Base-by-base conservation (phyloP, 371 early-diverging fungal genomes). In the Syncephalastrum contaminatum region DNA sequence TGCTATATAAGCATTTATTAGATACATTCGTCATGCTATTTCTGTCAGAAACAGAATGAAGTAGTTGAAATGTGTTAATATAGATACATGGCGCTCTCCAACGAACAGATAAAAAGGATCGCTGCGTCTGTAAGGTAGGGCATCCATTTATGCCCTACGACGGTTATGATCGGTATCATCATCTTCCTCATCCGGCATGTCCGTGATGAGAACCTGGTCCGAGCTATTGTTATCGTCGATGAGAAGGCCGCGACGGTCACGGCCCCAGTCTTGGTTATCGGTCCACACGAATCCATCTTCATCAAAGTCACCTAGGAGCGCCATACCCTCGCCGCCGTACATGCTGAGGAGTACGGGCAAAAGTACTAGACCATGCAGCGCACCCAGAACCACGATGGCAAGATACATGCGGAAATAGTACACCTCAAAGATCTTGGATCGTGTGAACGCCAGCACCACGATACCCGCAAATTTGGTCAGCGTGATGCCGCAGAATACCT, bases 341-440 rank as follows among this genome's bases (percentile, higher is more conserved):
- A 85, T 54, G 52, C 80, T 77, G 36, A 90, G 63, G 19, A 90
- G 48, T 3, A 88, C 82, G 0, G 90, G 90, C 39, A 90, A 64
- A 4, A 88, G 62, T 0, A 86, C 75, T n/a, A 90, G 74, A 0
- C 89, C 90, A 66, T 88, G 89, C 7, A 87, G 51, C 1, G 86
- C 88, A 3, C 88, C 89, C 13, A 84, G 59, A 0, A 88, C 68
- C 3, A 90, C 89, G 65, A 88, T 88, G 10, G 81, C 56, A 3
- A 90, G 63, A 54, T 90, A 90, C 87, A 90, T 88, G 39, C 88
- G 69, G 70, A 90, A 90, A 59, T 90, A 90, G 56, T 86, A 90
- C 8, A 88, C 77, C 60, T 87, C 85, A 70, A 90, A 90, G 39
- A 90, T 85, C 67, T 86, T 85, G 59, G 87, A 86, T 18, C 81